These are phyloP conservation scores for Acorus calamus DNA, from an alignment of 106 monocot genomes.

Conservation along the genomic window DNA sequence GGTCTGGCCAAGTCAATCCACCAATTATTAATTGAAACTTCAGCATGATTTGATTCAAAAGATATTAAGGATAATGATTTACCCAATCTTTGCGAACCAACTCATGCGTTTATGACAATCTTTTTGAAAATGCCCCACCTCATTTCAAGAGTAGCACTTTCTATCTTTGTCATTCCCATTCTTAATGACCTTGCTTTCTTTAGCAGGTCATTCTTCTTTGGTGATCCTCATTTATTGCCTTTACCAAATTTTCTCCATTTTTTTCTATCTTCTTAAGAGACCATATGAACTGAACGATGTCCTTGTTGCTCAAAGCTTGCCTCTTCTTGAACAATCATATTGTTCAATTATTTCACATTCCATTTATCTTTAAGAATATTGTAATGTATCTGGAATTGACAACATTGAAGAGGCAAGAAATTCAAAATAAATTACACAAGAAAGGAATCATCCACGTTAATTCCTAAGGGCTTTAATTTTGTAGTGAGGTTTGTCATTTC, in stretches of 20 bases:
- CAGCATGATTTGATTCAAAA: not conserved
- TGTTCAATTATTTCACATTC: not conserved
- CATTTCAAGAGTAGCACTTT: too few relatives aligned
- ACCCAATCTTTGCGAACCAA: not conserved
- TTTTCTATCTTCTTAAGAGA: not conserved
- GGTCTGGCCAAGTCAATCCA: constrained; percentile 1
- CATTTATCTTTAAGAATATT: not conserved
- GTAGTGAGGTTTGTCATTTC: not conserved
- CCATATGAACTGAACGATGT: not conserved
- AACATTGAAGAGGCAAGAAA: not conserved
- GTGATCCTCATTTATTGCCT: not conserved
- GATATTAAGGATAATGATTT: not conserved
- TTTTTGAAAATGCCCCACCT: not conserved
- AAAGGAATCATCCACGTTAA: not conserved
- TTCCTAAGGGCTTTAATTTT: not conserved
- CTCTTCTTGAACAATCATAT: not conserved
- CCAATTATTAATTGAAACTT: too few relatives aligned
- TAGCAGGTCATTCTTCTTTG: too few relatives aligned
- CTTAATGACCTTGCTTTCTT: too few relatives aligned
- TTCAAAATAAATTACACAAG: not conserved
- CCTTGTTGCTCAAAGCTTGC: not conserved
- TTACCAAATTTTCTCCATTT: too few relatives aligned
- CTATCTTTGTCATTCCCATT: too few relatives aligned
- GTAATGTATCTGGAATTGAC: not conserved
- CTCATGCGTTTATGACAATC: not conserved